phyloP scores from a whole-genome alignment of 306 rosid species.

The Vicia sativa region DNA sequence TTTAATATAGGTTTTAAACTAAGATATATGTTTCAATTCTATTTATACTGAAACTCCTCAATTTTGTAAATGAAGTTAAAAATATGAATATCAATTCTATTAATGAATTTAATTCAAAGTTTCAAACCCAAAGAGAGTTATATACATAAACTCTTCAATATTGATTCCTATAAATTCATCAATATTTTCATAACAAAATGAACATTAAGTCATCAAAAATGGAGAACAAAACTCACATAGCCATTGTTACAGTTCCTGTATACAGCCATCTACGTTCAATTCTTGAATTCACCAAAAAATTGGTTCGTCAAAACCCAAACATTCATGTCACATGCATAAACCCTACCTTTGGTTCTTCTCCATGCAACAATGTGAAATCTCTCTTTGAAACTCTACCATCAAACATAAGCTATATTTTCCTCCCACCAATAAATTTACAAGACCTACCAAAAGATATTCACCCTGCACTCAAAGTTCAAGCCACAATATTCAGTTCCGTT shows the following conservation, averaged over 20 bases:
- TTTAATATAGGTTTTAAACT: not conserved
- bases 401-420: conserved; percentile 32
- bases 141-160: not conserved
- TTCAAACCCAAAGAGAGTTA: conserved; percentile 5
- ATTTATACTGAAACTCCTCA: not conserved
- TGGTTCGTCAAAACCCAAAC: conserved; percentile 33
- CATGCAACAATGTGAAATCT: conserved; percentile 28
- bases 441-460: conserved; percentile 18
- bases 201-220: not conserved
- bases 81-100: not conserved
- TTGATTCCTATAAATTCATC: conserved; percentile 18
- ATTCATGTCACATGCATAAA: conserved; percentile 45
- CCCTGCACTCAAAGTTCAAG: conserved; percentile 24
- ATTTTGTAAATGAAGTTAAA: not conserved
- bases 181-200: not conserved
- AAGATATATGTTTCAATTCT: not conserved
- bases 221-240: conserved; percentile 42
- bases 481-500: conserved; percentile 25
- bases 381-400: conserved; percentile 44
- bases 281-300: conserved; percentile 37
- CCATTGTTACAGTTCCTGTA: conserved; percentile 42
- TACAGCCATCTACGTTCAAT: conserved; percentile 45
- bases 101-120: not conserved
- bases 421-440: conserved; percentile 28
- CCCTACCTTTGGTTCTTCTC: conserved; percentile 41